Evolutionary conservation across 2,329 filamentous ascomycete genomes (phyloP), one percentile per base, ranked within the genome.

Genomic region (Sporothrix mexicana): DNA sequence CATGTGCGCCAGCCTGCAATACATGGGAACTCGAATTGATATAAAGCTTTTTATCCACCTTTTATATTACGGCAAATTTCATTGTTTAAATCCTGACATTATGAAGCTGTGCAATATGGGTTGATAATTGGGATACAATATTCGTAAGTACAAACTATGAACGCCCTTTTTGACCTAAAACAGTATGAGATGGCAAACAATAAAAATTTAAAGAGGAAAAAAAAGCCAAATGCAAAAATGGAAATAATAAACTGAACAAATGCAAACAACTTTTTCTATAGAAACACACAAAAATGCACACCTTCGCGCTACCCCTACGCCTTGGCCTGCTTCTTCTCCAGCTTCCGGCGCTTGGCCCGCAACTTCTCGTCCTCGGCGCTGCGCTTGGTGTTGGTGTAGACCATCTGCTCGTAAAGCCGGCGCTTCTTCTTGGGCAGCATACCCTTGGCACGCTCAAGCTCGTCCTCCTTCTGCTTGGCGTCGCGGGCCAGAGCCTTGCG

Each of bases 391-490:
- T 98, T 97, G 75, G 91, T 94, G 83, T 97, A 97, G 80, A 94
- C 88, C 93, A 99, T 99, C 86, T 98, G 96, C 86, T 98, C 96
- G 77, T 95, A 92, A 79, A 98, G 85, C 90, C 98, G 98, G 79
- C 96, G 88, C 90, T 98, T 99, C 89, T 97, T 96, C 83, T 97
- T 93, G 82, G 92, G 93, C 86, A 98, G 91, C 96, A 99, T 99
- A 85, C 97, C 96, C 89, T 97, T 98, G 81, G 93, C 92, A 75
- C 95, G 88, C 82, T 97, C 94, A 73, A 97, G 83, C 78, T 98
- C 95, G 82, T 98, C 96, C 3, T 92, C 91, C 80, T 96, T 93
- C 78, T 90, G 87, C 74, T 90, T 88, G 49, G 90, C 88, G 83
- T 93, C 91, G 84, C 91, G 92, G 77, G 88, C 87, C 43, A 91